A percentile compares a stretch with the other conserved stretches of the same genome.
Conservation (phyloP, 768 basidiomycete species). For the Erythrobasidium yunnanense region DNA sequence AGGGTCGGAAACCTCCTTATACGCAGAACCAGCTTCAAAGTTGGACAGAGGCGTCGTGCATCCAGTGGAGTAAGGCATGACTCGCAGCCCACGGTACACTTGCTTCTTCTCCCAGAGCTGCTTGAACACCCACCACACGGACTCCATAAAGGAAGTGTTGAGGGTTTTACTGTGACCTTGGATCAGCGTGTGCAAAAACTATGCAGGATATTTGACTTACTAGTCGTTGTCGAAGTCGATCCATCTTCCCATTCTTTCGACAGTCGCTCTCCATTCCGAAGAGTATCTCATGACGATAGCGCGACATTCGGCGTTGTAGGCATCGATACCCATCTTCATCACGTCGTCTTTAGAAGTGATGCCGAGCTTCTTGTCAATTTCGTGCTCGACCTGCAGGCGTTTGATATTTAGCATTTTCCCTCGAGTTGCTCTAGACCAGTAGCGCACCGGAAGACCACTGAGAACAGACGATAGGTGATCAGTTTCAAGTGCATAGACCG, state of each 20-base stretch:
- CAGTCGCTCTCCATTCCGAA: conserved; percentile 82
- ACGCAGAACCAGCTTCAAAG: conserved; percentile 87
- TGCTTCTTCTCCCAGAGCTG: conserved; percentile 82
- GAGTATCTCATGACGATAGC: conserved; percentile 96
- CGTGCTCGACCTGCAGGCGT: conserved; percentile 98
- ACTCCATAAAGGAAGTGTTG: conserved; percentile 88
- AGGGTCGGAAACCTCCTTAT: conserved; percentile 87
- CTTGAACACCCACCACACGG: conserved; percentile 96
- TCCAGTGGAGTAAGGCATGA: conserved; percentile 97
- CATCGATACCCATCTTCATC: conserved; percentile 85
- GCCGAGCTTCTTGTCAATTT: conserved; percentile 90
- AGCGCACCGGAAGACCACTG: conserved; percentile 27
- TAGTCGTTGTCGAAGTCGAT: conserved; percentile 99
- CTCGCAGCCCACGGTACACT: conserved; percentile 83
- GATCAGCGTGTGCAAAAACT: not conserved
- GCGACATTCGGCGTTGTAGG: conserved; percentile 93
- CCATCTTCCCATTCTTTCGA: conserved; percentile 98
- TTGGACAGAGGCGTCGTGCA: conserved; percentile 93
- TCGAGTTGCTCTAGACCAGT: no score
- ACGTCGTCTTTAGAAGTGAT: conserved; percentile 92
- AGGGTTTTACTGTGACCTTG: conserved; percentile 60
- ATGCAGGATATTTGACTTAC: not conserved
- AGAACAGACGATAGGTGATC: conserved; percentile 3
- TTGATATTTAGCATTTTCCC: no score
- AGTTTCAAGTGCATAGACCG: not conserved